Evolutionary conservation across 352 stramenopile species (phyloP), one percentile per base, ranked within the genome.

Genomic region (Aphanomyces cochlioides): DNA sequence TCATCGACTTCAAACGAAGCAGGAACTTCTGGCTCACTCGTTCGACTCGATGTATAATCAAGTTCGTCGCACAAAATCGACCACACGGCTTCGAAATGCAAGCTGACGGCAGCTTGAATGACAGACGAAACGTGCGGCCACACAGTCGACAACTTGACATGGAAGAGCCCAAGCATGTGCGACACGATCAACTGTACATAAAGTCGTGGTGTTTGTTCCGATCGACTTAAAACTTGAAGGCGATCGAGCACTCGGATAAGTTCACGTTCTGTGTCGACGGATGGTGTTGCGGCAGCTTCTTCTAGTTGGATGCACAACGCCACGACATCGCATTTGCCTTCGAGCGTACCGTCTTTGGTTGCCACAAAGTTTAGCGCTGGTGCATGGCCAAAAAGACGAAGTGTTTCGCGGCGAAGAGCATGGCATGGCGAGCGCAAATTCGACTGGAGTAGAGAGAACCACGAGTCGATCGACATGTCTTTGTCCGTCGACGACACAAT

Each of bases 141-240:
- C 70, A 96, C 83, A 4, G 84, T 91, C 7, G 88, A 83, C 63
- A 95, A 94, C 71, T 96, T 96, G 66, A 96, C 85, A 67, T 96
- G 87, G 74, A 90, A 93, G 19, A 95, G 72, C 59, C 88, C 88
- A 41, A 93, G 77, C 36, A 95, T 72, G 19, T 92, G 85, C 53
- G 89, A 83, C 37, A 90, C 74, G 3, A 87, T 85, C 34, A 92
- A 66, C 37, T 83, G 77, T 76, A 95, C 93, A 80, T 93, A 92
- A 8, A 93, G 38, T 0, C 72, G 56, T n/a, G 88, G 88, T 0
- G 84, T 92, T 70, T 95, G 84, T 36, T 78, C 64, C 3, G 86
- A 91, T 5, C 85, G 79, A 47, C 75, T 83, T 2, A 94, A 66
- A 36, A 94, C 84, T 72, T 95, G 92, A 21, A 95, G 78, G 19